A percentile compares a stretch with the other conserved stretches of the same genome.
Conservation (phyloP, 495 filamentous ascomycete species). For the Barbatosphaeria neglecta region DNA sequence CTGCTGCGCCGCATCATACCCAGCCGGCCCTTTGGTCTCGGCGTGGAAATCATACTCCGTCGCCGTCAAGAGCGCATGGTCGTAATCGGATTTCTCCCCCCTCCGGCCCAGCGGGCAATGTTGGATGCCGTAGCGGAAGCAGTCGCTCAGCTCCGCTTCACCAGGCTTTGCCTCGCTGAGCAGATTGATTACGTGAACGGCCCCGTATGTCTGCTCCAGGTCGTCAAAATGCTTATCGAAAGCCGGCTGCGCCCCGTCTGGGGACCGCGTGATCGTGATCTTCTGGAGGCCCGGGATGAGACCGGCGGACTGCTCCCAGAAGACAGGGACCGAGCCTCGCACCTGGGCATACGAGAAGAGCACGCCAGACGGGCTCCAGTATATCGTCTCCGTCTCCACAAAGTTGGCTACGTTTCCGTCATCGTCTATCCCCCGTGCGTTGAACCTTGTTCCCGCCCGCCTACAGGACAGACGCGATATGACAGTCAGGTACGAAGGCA, state of each 20-base stretch:
- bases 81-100: constrained; percentile 33
- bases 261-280: constrained; percentile 77
- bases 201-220: constrained; percentile 74
- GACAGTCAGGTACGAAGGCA: constrained; percentile 73
- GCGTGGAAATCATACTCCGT: constrained; percentile 95
- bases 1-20: constrained; percentile 76
- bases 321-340: constrained; percentile 84
- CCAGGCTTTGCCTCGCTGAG: constrained; percentile 76
- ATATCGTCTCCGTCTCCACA: constrained; percentile 54
- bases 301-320: constrained; percentile 90
- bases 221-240: constrained; percentile 89
- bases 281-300: constrained; percentile 90
- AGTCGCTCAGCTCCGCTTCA: constrained; percentile 66
- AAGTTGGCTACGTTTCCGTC: constrained; percentile 94
- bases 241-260: constrained; percentile 85
- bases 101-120: constrained; percentile 52
- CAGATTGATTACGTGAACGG: constrained; percentile 82
- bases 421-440: constrained; percentile 91
- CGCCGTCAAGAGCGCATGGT: constrained; percentile 56
- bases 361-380: constrained; percentile 61
- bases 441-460: constrained; percentile 90
- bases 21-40: constrained; percentile 74
- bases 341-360: constrained; percentile 92
- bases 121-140: constrained; percentile 65
- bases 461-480: constrained; percentile 87